Conservation (phyloP, 805 yeast species). For the Tanozyma kutaoensis region DNA sequence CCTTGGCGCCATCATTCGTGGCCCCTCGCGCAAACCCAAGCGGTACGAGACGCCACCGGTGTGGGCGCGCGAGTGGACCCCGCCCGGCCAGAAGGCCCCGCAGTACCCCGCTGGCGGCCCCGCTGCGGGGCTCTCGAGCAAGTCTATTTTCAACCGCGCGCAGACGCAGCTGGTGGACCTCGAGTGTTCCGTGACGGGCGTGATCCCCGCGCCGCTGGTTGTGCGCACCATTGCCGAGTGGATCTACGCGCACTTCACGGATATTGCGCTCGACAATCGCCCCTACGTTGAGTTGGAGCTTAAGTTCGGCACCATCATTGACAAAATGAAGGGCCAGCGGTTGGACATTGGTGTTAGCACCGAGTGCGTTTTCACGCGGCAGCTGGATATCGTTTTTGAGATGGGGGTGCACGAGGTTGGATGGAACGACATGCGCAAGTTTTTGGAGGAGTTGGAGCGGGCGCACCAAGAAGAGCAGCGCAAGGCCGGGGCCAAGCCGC, state of each 20-base stretch:
- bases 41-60: slow-evolving; percentile 56
- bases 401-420: slow-evolving; percentile 55
- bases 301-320: slow-evolving; percentile 61
- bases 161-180: slow-evolving; percentile 21
- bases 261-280: slow-evolving; percentile 42
- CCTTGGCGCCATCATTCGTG: too few species aligned
- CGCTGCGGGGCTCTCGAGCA: slow-evolving; percentile 3
- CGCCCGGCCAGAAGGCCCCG: slow-evolving; percentile 4
- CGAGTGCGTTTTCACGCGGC: slow-evolving; percentile 50
- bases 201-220: slow-evolving; percentile 68
- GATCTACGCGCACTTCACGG: slow-evolving; percentile 72
- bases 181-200: slow-evolving; percentile 52
- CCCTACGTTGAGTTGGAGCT: slow-evolving; percentile 56
- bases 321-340: slow-evolving; percentile 47
- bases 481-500: slow-evolving; percentile 15
- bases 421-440: slow-evolving; percentile 42
- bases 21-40: slow-evolving; percentile 50
- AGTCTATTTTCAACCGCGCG: slow-evolving; percentile 16
- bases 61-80: slow-evolving; percentile 70
- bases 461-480: slow-evolving; percentile 28
- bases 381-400: slow-evolving; percentile 42
- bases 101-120: slow-evolving; percentile 1
- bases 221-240: slow-evolving; percentile 77
- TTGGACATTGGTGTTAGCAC: slow-evolving; percentile 54
- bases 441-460: slow-evolving; percentile 40